phyloP scores from a whole-genome alignment of 177 flowering plant species.

The Vitis hybrid region DNA sequence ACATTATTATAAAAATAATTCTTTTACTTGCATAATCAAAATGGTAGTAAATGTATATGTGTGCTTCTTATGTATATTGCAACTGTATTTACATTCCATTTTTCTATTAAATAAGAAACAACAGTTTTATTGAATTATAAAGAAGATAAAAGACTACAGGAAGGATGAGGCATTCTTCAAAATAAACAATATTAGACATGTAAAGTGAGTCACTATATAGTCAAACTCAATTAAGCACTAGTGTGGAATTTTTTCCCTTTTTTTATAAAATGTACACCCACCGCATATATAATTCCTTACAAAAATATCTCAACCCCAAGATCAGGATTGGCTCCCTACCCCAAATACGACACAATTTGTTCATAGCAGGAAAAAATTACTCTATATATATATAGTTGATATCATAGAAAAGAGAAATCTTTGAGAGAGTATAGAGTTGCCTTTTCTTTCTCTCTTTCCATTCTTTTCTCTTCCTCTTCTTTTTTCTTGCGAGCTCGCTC shows the following conservation, averaged over 20 bases:
- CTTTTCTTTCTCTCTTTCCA: conserved; percentile 89
- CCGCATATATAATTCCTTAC: not conserved
- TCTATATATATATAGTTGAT: not conserved
- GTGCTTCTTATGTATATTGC: too few relatives aligned
- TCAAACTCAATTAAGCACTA: not conserved
- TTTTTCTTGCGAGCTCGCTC: conserved; percentile 81
- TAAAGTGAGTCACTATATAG: too few relatives aligned
- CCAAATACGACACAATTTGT: not conserved
- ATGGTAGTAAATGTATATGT: too few relatives aligned
- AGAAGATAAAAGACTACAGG: too few relatives aligned
- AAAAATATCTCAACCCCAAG: not conserved
- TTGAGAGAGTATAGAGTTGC: conserved; percentile 27
- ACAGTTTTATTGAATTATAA: too few relatives aligned
- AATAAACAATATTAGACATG: too few relatives aligned
- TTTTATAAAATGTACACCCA: not conserved
- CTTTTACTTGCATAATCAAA: too few relatives aligned
- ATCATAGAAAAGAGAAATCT: not conserved
- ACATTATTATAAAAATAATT: too few relatives aligned
- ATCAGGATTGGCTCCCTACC: not conserved
- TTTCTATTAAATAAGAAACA: too few relatives aligned
- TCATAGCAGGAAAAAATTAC: not conserved
- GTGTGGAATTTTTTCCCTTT: not conserved
- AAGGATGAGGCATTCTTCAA: too few relatives aligned
- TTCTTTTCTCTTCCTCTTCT: conserved; percentile 82
- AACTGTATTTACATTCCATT: too few relatives aligned